A percentile compares a stretch with the other conserved stretches of the same genome.
Conservation (phyloP, 805 yeast species). For the Schwanniomyces polymorphus region DNA sequence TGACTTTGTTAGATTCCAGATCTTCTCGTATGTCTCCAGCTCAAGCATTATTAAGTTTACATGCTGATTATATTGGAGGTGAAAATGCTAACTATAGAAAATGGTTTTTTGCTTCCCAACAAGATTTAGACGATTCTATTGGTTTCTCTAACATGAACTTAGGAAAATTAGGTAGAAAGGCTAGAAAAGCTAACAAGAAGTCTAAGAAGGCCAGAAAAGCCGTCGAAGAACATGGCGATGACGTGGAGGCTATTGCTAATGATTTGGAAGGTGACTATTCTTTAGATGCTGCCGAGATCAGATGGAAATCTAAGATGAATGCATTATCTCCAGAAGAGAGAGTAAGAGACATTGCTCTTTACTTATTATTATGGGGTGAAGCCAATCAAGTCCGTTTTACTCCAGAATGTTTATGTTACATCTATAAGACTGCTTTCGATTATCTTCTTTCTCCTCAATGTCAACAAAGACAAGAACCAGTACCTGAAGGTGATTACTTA, state of each 20-base stretch:
- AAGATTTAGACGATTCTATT: constrained; percentile 80
- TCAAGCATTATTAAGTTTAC: constrained; percentile 78
- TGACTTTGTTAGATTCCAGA: constrained; percentile 81
- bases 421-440: constrained; percentile 92
- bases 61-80: constrained; percentile 88
- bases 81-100: constrained; percentile 81
- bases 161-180: constrained; percentile 75
- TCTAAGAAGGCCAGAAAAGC: constrained; percentile 75
- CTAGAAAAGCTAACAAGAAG: constrained; percentile 77
- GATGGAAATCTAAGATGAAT: constrained; percentile 86
- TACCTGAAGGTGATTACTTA: constrained; percentile 87
- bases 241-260: constrained; percentile 58
- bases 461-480: constrained; percentile 81
- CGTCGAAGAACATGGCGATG: constrained; percentile 64
- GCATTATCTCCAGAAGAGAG: constrained; percentile 70
- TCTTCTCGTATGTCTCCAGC: constrained; percentile 89
- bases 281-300: constrained; percentile 76
- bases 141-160: constrained; percentile 81
- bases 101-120: constrained; percentile 88
- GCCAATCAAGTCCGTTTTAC: constrained; percentile 94
- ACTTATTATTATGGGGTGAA: constrained; percentile 84
- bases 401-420: constrained; percentile 85
- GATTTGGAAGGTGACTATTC: constrained; percentile 84
- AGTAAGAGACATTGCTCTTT: constrained; percentile 76
- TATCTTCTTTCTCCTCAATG: constrained; percentile 87